Conservation (phyloP, 306 rosid species). For the Ormosia emarginata region DNA sequence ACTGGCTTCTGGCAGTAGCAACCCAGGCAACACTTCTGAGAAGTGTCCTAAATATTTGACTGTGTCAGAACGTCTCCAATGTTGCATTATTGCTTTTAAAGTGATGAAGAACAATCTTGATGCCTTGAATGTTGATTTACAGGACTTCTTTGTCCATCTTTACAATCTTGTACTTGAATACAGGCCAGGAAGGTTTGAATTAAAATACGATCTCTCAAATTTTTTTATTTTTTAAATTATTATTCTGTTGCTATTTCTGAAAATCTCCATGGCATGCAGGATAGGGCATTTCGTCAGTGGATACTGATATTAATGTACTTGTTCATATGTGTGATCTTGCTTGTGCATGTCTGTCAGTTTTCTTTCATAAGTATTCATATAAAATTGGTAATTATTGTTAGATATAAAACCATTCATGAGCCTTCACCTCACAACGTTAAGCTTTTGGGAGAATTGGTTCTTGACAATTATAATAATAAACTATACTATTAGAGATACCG, state of each 20-base stretch:
- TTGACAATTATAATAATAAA: not conserved
- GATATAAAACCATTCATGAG: not conserved
- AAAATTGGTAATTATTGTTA: not conserved
- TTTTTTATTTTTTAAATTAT: not conserved
- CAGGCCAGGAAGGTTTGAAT: slow-evolving; percentile 88
- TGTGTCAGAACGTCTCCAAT: slow-evolving; percentile 82
- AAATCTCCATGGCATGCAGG: not conserved
- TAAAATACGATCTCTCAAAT: not conserved
- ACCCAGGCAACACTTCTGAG: slow-evolving; percentile 36
- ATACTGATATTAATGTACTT: not conserved
- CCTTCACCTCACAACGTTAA: not conserved
- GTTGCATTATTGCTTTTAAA: slow-evolving; percentile 95
- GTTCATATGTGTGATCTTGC: not conserved
- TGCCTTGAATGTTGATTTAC: slow-evolving; percentile 91
- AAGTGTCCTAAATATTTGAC: slow-evolving; percentile 52
- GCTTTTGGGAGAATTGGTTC: not conserved
- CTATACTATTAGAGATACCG: not conserved
- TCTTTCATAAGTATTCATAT: not conserved
- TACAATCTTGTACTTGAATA: slow-evolving; percentile 89
- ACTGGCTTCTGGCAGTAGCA: slow-evolving; percentile 65
- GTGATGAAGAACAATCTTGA: slow-evolving; percentile 94
- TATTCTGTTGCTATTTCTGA: not conserved
- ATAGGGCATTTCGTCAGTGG: not conserved
- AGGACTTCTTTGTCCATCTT: slow-evolving; percentile 83
- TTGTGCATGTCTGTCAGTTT: not conserved